These are phyloP conservation scores for Diatrype stigma DNA, from an alignment of 2,329 filamentous ascomycete genomes.

Conservation along the genomic window DNA sequence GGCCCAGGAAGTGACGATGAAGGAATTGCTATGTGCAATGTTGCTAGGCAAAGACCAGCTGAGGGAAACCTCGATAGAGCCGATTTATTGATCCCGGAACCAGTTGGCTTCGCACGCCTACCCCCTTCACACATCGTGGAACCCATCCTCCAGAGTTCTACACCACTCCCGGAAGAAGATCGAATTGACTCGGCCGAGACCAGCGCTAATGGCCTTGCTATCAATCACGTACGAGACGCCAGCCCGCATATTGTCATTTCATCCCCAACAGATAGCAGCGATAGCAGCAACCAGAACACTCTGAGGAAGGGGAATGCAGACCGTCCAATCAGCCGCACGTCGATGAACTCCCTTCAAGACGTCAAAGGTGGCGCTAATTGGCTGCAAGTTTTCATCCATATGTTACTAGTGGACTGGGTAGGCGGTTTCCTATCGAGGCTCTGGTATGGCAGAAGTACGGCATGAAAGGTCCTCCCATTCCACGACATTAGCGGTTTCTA, in stretches of 20 bases:
- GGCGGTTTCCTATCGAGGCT: slow-evolving; percentile 31
- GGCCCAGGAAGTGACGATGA: slow-evolving; percentile 17
- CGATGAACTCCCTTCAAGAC: slow-evolving; percentile 5
- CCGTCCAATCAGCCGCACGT: slow-evolving; percentile 9
- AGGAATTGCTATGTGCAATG: slow-evolving; percentile 21
- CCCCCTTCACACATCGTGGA: background rate
- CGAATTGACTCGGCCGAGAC: background rate
- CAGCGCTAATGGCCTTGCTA: background rate
- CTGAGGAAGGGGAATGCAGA: slow-evolving; percentile 13
- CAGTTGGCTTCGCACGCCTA: background rate
- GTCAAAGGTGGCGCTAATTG: slow-evolving; percentile 13
- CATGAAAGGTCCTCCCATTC: slow-evolving; percentile 21
- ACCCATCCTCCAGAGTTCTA: background rate
- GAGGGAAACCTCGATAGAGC: background rate
- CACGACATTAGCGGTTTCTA: background rate
- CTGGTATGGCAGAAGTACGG: slow-evolving; percentile 24
- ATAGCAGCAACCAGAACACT: slow-evolving; percentile 5
- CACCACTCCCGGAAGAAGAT: background rate
- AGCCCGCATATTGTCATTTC: slow-evolving; percentile 1
- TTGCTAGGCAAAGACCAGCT: slow-evolving; percentile 1
- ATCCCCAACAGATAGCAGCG: background rate
- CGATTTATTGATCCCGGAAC: background rate
- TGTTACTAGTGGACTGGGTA: slow-evolving; percentile 36
- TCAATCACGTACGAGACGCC: slow-evolving; percentile 1
- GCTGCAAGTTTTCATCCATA: slow-evolving; percentile 30